Percentiles rank a stretch among this genome's conserved stretches.
These are phyloP conservation scores for Globisporangium nodosum DNA, from an alignment of 352 stramenopile species.

Conservation along the genomic window DNA sequence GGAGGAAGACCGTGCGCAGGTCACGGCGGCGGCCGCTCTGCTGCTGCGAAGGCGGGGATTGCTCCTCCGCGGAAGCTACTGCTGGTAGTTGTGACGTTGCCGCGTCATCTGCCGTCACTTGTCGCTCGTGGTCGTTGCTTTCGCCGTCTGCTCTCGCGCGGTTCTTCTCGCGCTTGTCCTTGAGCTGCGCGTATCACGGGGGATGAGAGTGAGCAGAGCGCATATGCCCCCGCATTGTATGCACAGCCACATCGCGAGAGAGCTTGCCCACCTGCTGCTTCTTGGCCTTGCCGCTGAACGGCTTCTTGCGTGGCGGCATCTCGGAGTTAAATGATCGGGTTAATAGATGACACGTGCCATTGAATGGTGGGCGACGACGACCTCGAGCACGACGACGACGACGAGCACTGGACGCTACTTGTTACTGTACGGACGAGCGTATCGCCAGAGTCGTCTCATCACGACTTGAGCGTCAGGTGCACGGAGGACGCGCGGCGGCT, in stretches of 20 bases:
- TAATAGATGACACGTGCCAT: no score
- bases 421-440: no score
- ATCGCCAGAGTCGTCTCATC: neutral
- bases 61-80: neutral
- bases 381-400: no score
- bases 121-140: neutral
- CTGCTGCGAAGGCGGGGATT: neutral
- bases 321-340: neutral
- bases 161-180: slow-evolving; percentile 71
- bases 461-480: slow-evolving; percentile 11
- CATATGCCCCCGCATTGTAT: neutral
- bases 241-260: no score
- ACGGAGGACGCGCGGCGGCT: slow-evolving; percentile 9
- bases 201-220: neutral
- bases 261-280: slow-evolving; percentile 61
- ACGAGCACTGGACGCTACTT: no score
- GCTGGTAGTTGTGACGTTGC: no score
- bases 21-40: slow-evolving; percentile 26
- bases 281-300: slow-evolving; percentile 86
- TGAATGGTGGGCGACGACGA: no score
- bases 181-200: slow-evolving; percentile 26
- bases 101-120: neutral
- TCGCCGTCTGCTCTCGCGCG: slow-evolving; percentile 20
- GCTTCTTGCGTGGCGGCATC: slow-evolving; percentile 58
- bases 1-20: slow-evolving; percentile 64